Base-by-base conservation (phyloP, 805 yeast genomes). In the Pichia cabralensis region DNA sequence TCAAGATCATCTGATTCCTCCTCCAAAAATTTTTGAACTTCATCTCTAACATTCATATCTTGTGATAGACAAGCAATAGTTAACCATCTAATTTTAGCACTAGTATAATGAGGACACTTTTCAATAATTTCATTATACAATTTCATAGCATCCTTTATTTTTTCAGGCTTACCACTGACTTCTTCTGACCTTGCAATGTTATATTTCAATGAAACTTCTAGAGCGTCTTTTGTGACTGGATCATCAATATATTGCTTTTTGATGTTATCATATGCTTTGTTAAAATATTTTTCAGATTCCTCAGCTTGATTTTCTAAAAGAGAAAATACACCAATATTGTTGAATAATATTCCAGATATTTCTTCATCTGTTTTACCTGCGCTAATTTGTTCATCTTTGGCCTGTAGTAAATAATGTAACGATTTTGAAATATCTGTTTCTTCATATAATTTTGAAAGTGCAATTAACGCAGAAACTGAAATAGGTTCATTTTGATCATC, bases 291-390 rank as follows among this genome's bases (percentile, higher is more conserved):
- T 15, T 66, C 55, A 0, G 96, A 78, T 5, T 70, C 71, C 17
- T 31, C 31, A 3, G 28, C 29, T 16, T 52, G 50, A 25, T 48
- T 53, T 42, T 70, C 76, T 42, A 76, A 63, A 50, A 81, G 80
- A 38, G 82, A 72, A 56, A 85, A 74, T 5, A 83, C 94, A 28
- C 94, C 97, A 45, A 85, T 65, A 48, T 92, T 92, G 52, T 85
- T 86, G 48, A 76, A 65, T 20, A 89, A 61, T 45, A 76, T 80
- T 30, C 70, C 58, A 3, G 76, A 74, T 2, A 67, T 62, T 23
- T 65, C 65, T 28, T 75, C 68, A n/a, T 49, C 43, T 3, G 56
- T 49, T 14, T 60, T 56, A 11, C 63, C 61, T 10, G 55, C 44
- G 1, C 49, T 40, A 11, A 58, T 38, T 31, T 63, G 50, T 61